Base-by-base conservation (phyloP, 106 monocot species). In the Dioscorea alata region DNA sequence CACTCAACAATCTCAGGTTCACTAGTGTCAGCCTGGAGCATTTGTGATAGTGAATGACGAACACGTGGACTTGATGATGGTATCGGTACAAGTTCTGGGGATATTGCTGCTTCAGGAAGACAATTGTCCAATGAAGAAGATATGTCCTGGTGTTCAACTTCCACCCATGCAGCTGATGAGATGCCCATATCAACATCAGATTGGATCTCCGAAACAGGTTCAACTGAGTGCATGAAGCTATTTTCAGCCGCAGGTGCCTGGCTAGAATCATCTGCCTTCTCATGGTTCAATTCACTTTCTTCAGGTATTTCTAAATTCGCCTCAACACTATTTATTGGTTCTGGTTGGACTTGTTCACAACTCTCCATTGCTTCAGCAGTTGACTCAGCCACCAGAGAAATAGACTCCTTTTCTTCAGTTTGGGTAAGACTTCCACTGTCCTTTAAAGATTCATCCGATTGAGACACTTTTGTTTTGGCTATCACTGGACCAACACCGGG, bases 111-210 rank as follows among this genome's bases (percentile, higher is more conserved):
- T 61, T 63, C 66, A 12, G 64, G 70, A n/a, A 42, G 42, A 23
- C 62, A 70, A 72, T 48, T 81, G 51, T 83, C 82, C 64, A 52
- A 68, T 61, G 64, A 73, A 34, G 67, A 63, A 70, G 73, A 56
- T 69, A 74, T 49, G 58, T 69, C 85, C 24, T 81, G 68, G 23
- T 65, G 63, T 21, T 89, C 88, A 58, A 61, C 72, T 76, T 99
- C 92, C 63, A 87, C 89, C 97, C 97, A 99, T 25, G 92, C 97
- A 80, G 73, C 77, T 74, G 97, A 85, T 61, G 92, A 90, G 74
- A 99, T 99, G 23, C 75, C 78, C 32, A 77, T 50, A 59, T 81
- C 82, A n/a, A 87, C 86, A 57, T 85, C 84, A 56, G 34, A 67
- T 58, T 75, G 73, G 21, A 82, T 65, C 57, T 83, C 85, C 31